Conservation (phyloP, 345 rosid genomes). For the Eutrema yunnanense region DNA sequence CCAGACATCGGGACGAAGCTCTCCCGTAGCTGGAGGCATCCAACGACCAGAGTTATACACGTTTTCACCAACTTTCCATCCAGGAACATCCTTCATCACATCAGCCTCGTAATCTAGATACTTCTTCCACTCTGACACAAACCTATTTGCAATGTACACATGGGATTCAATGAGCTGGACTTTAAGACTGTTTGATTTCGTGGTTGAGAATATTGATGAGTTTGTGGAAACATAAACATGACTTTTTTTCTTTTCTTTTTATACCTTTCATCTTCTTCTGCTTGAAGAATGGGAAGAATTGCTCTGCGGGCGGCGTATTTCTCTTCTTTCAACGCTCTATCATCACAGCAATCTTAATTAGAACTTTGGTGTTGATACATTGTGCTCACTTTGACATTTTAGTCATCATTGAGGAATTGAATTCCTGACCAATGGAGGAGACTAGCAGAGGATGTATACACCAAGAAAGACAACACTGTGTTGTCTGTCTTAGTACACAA, state of each 20-base stretch:
- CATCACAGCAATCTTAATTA: not conserved
- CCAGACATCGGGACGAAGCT: slow-evolving; percentile 99
- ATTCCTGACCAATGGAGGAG: not conserved
- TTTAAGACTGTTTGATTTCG: not conserved
- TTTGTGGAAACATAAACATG: not conserved
- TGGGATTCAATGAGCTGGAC: not conserved
- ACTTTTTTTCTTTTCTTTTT: not conserved
- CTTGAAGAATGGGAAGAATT: slow-evolving; percentile 84
- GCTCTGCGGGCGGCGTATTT: slow-evolving; percentile 86
- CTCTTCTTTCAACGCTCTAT: slow-evolving; percentile 92
- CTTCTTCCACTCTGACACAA: slow-evolving; percentile 93
- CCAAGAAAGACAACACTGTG: not conserved
- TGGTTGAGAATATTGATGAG: not conserved
- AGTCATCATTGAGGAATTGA: not conserved
- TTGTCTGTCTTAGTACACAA: not conserved
- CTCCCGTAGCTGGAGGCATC: slow-evolving; percentile 99
- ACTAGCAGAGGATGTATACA: not conserved
- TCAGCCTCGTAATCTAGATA: slow-evolving; percentile 97
- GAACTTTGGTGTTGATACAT: not conserved
- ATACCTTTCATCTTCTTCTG: slow-evolving; percentile 99
- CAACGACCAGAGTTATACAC: slow-evolving; percentile 95
- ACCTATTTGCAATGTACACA: slow-evolving; percentile 35
- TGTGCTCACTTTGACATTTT: not conserved
- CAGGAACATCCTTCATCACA: slow-evolving; percentile 98
- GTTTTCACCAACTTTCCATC: slow-evolving; percentile 96